Evolutionary conservation across 2,329 filamentous ascomycete genomes (phyloP), one percentile per base, ranked within the genome.

Genomic region (Phialocephala subalpina): DNA sequence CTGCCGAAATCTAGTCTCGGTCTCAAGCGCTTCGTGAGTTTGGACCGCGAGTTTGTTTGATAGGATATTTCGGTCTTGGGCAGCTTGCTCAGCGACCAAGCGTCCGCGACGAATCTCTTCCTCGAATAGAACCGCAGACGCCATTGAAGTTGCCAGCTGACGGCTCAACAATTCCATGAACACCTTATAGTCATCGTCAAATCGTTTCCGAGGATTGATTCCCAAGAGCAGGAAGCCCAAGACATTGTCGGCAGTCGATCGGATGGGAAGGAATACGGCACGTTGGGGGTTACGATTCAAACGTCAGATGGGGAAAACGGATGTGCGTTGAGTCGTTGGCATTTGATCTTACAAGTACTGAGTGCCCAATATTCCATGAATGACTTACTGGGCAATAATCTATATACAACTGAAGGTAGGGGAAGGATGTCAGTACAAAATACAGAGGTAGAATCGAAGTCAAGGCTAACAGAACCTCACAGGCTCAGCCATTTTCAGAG

Each of bases 211-310:
- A 1, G 92, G 92, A 74, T 97, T 96, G 4, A 92, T 82, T 5
- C 92, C 93, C 75, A 96, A 82, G 3, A 96, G 85, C 7, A 96
- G 82, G 74, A 95, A 96, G 0, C 92, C 93, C 0, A 94, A 84
- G 0, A 92, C 88, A 5, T 58, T 83, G 63, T 92, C 90, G 33
- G 82, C 88, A 2, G 87, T 91, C 0, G 89, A 84, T 5, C 90
- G 87, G 47, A 93, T 90, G 0, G 91, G 90, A 68, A 88, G 87
- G 18, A 93, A 84, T 3, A 92, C 87, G 20, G 90, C 87, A 9
- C n/a, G n/a, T n/a, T n/a, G n/a, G n/a, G n/a, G n/a, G n/a, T n/a
- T n/a, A n/a, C n/a, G n/a, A n/a, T n/a, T n/a, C n/a, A n/a, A n/a
- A n/a, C n/a, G n/a, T n/a, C n/a, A n/a, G n/a, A n/a, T n/a, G n/a